phyloP scores from a whole-genome alignment of 495 filamentous ascomycete genomes.

The Aspergillus olivimuriae region DNA sequence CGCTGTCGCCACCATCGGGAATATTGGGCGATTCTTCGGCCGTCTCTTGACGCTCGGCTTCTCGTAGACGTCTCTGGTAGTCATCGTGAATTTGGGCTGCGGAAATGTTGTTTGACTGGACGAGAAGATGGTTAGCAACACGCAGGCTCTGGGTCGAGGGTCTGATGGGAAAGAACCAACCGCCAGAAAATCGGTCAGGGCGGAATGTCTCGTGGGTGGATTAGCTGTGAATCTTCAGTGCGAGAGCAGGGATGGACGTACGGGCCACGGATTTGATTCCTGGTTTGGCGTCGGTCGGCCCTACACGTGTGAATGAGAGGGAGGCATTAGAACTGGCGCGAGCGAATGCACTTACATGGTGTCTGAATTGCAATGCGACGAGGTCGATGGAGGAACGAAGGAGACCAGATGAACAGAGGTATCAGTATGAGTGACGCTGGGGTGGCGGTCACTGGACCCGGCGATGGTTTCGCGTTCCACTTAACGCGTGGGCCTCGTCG shows the following conservation, averaged over 20 bases:
- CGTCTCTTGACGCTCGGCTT: conserved; percentile 35
- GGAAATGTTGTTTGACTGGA: conserved; percentile 82
- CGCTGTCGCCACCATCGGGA: conserved; percentile 22
- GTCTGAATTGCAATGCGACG: too few species aligned
- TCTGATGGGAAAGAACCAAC: conserved; percentile 34
- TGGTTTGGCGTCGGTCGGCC: conserved; percentile 35
- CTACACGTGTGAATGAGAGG: conserved; percentile 18
- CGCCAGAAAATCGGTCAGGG: conserved; percentile 75
- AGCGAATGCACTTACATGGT: conserved; percentile 18
- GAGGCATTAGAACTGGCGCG: conserved; percentile 17
- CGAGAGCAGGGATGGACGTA: conserved; percentile 26
- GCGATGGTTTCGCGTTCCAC: conserved; percentile 45
- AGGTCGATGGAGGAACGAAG: too few species aligned
- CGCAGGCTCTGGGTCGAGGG: neutral
- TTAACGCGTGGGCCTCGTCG: conserved; percentile 39
- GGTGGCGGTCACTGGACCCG: conserved; percentile 30
- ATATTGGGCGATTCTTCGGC: conserved; percentile 18
- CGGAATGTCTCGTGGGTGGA: conserved; percentile 49
- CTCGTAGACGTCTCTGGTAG: conserved; percentile 44
- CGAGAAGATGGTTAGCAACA: conserved; percentile 5
- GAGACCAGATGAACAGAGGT: too few species aligned
- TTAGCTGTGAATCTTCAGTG: neutral
- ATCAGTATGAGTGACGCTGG: too few species aligned
- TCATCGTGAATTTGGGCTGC: conserved; percentile 68
- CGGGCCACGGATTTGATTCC: conserved; percentile 57